phyloP scores from a whole-genome alignment of 352 stramenopile species.

The Blastocystis sp. region DNA sequence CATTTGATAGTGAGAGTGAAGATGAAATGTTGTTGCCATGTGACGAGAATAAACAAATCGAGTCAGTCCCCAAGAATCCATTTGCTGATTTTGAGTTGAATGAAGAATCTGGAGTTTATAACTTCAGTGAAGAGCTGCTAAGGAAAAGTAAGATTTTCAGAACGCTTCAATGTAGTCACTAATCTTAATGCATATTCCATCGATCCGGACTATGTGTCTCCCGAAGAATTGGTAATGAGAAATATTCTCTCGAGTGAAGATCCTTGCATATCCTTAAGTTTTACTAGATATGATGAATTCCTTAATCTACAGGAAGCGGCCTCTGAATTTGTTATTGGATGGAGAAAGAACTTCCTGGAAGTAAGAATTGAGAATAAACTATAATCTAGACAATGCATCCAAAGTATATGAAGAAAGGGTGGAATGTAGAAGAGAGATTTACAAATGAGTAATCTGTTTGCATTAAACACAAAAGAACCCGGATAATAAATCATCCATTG shows the following conservation, averaged over 20 bases:
- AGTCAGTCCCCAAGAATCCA: not conserved
- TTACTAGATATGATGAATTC: not conserved
- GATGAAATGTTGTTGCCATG: not conserved
- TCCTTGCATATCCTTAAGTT: conserved; percentile 43
- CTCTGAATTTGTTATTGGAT: conserved; percentile 46
- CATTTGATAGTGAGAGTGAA: not conserved
- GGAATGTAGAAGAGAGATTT: conserved; percentile 46
- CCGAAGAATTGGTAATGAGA: conserved; percentile 38
- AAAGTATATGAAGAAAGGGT: conserved; percentile 52
- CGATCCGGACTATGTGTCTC: conserved; percentile 12
- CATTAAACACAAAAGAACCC: conserved; percentile 5
- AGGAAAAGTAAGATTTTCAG: not conserved
- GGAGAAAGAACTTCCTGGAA: conserved; percentile 54
- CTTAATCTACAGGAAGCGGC: conserved; percentile 15
- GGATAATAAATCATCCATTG: conserved; percentile 25
- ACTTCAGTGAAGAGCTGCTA: not conserved
- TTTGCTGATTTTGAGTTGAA: conserved; percentile 5
- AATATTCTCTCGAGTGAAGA: not conserved
- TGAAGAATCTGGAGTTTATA: not conserved
- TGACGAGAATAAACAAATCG: not conserved
- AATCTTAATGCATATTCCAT: conserved; percentile 44
- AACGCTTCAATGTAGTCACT: not conserved
- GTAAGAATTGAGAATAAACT: not conserved
- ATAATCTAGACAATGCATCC: conserved; percentile 47
- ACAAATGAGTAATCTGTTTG: not conserved